phyloP scores from a whole-genome alignment of 106 monocot genomes.

The Dendrobium nobile region DNA sequence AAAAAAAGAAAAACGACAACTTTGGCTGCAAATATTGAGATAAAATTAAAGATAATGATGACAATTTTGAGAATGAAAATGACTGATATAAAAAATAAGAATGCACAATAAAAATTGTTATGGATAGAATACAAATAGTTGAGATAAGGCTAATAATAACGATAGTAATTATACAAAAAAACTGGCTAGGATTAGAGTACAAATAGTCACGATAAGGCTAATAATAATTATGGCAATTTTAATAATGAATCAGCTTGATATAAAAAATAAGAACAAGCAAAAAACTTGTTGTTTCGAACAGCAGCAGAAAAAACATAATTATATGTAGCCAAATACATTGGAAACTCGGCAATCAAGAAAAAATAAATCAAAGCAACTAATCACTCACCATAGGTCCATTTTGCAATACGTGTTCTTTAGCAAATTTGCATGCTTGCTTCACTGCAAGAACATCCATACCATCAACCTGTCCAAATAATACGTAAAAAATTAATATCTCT shows the following conservation, averaged over 20 bases:
- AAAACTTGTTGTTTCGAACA: neutral
- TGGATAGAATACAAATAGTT: too few relatives aligned
- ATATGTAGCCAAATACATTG: neutral
- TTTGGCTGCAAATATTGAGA: neutral
- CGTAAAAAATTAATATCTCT: neutral
- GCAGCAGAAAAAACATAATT: neutral
- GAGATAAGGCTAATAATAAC: neutral
- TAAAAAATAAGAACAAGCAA: neutral
- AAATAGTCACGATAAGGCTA: too few relatives aligned
- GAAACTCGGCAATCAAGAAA: neutral
- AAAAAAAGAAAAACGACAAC: neutral
- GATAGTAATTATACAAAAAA: neutral
- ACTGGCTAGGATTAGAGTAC: too few relatives aligned
- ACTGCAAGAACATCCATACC: constrained; percentile 64
- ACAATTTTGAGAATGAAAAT: neutral
- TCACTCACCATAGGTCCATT: constrained; percentile 52
- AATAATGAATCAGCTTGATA: neutral
- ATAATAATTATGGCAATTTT: neutral
- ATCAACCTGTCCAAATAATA: constrained; percentile 26
- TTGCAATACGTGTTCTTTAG: constrained; percentile 49
- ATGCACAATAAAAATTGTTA: neutral
- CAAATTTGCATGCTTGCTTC: constrained; percentile 58
- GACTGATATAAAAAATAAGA: neutral
- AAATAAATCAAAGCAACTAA: neutral
- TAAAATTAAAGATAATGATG: neutral